phyloP scores from a whole-genome alignment of 805 yeast species.

The Metschnikowia kofuensis region DNA sequence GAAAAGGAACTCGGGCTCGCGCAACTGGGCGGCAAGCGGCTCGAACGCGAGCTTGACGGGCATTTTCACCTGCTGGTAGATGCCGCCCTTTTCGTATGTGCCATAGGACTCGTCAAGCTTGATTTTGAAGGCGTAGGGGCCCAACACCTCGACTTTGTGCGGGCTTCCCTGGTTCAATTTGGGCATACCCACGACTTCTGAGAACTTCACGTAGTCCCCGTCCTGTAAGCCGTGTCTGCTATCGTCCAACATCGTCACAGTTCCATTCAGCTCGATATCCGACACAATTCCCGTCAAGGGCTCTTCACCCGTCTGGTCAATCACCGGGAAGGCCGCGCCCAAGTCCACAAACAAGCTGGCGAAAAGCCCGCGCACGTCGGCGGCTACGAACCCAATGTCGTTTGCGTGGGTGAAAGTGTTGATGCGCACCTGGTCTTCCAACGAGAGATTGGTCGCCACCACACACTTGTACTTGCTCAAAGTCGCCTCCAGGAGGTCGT shows the following conservation, averaged over 20 bases:
- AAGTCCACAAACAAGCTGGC: slow-evolving; percentile 89
- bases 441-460: slow-evolving; percentile 73
- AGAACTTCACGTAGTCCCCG: slow-evolving; percentile 83
- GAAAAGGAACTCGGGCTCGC: slow-evolving; percentile 71
- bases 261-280: slow-evolving; percentile 82
- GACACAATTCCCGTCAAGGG: slow-evolving; percentile 84
- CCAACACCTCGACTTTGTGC: slow-evolving; percentile 76
- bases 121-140: slow-evolving; percentile 91
- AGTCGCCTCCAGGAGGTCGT: slow-evolving; percentile 51
- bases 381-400: slow-evolving; percentile 74
- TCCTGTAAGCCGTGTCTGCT: slow-evolving; percentile 91
- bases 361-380: slow-evolving; percentile 84
- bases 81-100: slow-evolving; percentile 75
- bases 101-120: slow-evolving; percentile 56
- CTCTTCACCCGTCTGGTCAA: slow-evolving; percentile 92
- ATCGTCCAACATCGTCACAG: slow-evolving; percentile 91
- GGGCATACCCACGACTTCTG: slow-evolving; percentile 80
- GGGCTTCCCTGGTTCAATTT: slow-evolving; percentile 71
- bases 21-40: slow-evolving; percentile 60
- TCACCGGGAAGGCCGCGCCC: slow-evolving; percentile 74
- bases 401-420: slow-evolving; percentile 71
- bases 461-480: slow-evolving; percentile 68
- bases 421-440: slow-evolving; percentile 73
- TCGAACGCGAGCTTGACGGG: slow-evolving; percentile 66
- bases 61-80: slow-evolving; percentile 87